Base-by-base conservation (phyloP, 331 rosid species). In the Malus hybrid region DNA sequence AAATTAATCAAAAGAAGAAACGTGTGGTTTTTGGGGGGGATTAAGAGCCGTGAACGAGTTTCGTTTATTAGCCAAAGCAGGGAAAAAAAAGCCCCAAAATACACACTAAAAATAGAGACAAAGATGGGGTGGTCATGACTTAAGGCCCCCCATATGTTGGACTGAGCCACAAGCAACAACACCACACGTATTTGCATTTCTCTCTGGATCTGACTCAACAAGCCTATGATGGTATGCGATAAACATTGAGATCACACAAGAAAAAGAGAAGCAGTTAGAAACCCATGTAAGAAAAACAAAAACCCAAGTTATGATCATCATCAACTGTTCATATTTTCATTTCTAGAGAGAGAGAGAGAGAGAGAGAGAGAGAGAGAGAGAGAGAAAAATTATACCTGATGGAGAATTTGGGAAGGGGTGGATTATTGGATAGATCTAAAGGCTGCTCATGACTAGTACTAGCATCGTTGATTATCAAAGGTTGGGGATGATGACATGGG, bases 361-460 rank as follows among this genome's bases (percentile, higher is more conserved):
- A 69, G 55, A 59, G 56, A 9, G 44, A 39, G 12, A 28, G 29
- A 24, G 24, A 24, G 24, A 61, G 33, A 5, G 34, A 50, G 32
- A 20, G 4, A 54, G 65, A 68, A 39, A 57, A 36, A 60, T 10
- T 55, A 70, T 76, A 85, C 91, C 91, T 87, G 77, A 88, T 81
- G 69, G 91, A 88, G 83, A 88, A 88, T 28, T 77, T 81, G 67
- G 91, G 80, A 76, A 76, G 71, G 66, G 80, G 67, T 64, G 81
- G 79, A 48, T 39, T 39, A 39, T 39, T 39, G 4, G 87, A 78
- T 65, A 82, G 89, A 85, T 85, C 89, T 77, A 71, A 12, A 10
- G 31, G 64, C 64, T 59, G 64, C 44, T 33, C 29, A 61, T 59
- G 14, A 27, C 34, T 20, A 65, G 42, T 18, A 27, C 34, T 67